phyloP scores from a whole-genome alignment of 2,329 filamentous ascomycete species.

The Talaromyces sp. region DNA sequence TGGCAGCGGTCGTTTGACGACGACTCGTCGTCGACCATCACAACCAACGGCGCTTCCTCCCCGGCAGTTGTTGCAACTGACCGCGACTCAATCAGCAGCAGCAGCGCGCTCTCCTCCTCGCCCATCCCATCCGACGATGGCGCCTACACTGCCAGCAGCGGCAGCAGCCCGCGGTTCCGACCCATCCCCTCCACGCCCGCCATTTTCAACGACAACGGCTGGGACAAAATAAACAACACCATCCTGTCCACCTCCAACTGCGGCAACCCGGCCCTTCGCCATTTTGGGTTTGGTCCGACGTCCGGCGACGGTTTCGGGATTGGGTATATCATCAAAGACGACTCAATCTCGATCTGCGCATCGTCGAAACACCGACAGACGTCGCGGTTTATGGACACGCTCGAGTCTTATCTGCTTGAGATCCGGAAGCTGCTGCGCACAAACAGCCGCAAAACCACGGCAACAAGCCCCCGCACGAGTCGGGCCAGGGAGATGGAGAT shows the following conservation, averaged over 20 bases:
- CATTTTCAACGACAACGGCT: constrained; percentile 82
- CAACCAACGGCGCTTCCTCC: constrained; percentile 28
- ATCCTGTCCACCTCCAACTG: constrained; percentile 98
- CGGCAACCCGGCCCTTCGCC: constrained; percentile 87
- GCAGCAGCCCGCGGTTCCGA: constrained; percentile 25
- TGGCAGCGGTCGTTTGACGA: constrained; percentile 89
- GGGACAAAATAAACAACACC: constrained; percentile 93
- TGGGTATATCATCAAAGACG: constrained; percentile 98
- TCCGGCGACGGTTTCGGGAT: constrained; percentile 94
- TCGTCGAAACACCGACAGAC: constrained; percentile 93
- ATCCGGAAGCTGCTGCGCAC: constrained; percentile 78
- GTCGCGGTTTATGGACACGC: constrained; percentile 76
- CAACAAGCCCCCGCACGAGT: constrained; percentile 47
- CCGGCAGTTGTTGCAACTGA: background rate
- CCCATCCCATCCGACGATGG: constrained; percentile 37
- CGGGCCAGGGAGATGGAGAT: constrained; percentile 58
- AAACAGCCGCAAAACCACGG: constrained; percentile 50
- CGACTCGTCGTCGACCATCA: constrained; percentile 51
- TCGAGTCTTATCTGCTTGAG: constrained; percentile 87
- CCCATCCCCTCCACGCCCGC: constrained; percentile 54
- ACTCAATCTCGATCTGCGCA: constrained; percentile 83
- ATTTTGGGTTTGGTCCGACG: constrained; percentile 95
- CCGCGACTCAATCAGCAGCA: background rate
- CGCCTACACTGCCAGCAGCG: constrained; percentile 38
- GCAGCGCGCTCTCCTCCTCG: background rate